Evolutionary conservation across 2,329 filamentous ascomycete genomes (phyloP), one percentile per base, ranked within the genome.

Genomic region (Colletotrichum eleusines): DNA sequence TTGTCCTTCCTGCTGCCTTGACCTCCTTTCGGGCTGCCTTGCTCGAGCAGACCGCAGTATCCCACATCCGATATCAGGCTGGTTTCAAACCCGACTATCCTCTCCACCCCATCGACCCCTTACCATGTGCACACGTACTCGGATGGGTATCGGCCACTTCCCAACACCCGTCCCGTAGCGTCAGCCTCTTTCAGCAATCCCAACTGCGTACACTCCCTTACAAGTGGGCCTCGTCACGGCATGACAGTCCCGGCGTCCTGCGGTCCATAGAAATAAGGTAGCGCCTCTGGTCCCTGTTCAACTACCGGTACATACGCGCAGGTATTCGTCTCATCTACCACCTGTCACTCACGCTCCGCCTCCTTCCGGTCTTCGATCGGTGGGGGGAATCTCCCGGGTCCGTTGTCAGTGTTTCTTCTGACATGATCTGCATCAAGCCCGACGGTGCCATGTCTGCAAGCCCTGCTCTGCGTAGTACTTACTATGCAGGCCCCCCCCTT

Each of bases 281-380:
- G 61, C 48, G 54, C 60, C 40, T 65, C 66, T 57, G 50, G 58
- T 54, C 73, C 54, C 48, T 72, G 60, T 58, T 53, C 40, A 11
- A 63, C 46, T 48, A 42, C 18, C 18, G 18, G 18, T 42, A 58
- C 66, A 72, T 38, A 61, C 61, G 40, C 66, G 63, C 6, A 40
- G 14, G 38, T 72, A 69, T 73, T 71, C 74, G 75, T 77, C 75
- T 76, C 74, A 76, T 74, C 62, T 76, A 57, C 55, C 59, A 65
- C 60, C 69, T 72, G 69, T 72, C 69, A 72, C 69, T 63, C 71
- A 59, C 66, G 69, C 71, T 74, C 75, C 71, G 70, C 66, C 74
- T 74, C 66, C 75, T 74, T 76, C 73, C 71, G 74, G 74, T 75
- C 71, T 74, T 66, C 70, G 72, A 73, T 73, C 67, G 71, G 74